phyloP scores from a whole-genome alignment of 2,329 filamentous ascomycete species.

The Phialocephala sp. region DNA sequence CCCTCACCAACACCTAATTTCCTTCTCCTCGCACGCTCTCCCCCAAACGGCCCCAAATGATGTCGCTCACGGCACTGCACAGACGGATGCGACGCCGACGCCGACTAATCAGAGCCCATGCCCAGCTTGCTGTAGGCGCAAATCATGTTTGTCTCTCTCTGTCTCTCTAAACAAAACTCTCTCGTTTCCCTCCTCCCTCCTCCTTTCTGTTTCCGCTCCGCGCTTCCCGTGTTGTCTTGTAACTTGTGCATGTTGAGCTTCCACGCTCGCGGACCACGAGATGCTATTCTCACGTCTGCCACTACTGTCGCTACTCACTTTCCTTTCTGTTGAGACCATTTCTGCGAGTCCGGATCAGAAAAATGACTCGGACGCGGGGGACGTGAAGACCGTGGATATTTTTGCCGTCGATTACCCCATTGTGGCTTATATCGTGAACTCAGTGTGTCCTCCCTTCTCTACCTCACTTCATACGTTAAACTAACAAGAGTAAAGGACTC shows the following conservation, averaged over 20 bases:
- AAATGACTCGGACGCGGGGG: not conserved
- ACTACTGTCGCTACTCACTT: not conserved
- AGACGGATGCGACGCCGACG: not conserved
- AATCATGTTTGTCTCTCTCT: not conserved
- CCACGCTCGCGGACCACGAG: slow-evolving; percentile 3
- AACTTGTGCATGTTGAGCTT: slow-evolving; percentile 1
- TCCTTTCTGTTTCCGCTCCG: slow-evolving; percentile 3
- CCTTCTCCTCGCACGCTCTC: not conserved
- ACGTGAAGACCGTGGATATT: slow-evolving; percentile 14
- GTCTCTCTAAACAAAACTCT: not conserved
- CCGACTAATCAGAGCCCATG: not conserved
- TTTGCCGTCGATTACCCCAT: slow-evolving; percentile 26
- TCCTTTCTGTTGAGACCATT: not conserved
- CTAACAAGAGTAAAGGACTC: not conserved
- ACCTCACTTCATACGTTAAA: not conserved
- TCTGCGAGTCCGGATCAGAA: not conserved
- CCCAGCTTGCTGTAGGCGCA: not conserved
- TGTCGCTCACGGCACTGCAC: not conserved
- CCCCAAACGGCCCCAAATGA: not conserved
- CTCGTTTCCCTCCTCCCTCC: not conserved
- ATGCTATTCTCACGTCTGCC: slow-evolving; percentile 8
- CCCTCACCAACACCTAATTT: slow-evolving; percentile 1
- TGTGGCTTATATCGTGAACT: slow-evolving; percentile 27
- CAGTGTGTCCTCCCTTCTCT: slow-evolving; percentile 15
- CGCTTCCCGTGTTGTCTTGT: not conserved